Base-by-base conservation (phyloP, 177 flowering plant species). In the Tripterygium wilfordii region DNA sequence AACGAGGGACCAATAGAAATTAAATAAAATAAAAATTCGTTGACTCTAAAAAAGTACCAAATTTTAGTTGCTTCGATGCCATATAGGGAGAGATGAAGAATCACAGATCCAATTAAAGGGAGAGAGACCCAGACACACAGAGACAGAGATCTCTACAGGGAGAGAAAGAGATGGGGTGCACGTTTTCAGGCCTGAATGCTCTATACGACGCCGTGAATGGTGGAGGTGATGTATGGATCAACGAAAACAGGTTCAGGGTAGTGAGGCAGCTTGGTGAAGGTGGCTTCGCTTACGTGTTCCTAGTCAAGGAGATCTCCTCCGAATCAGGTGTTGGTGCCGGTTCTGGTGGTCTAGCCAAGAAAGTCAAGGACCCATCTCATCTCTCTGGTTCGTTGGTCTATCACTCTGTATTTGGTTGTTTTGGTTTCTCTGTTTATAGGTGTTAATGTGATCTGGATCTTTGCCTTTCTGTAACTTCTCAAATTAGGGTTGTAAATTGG, bases 171-270 rank as follows among this genome's bases (percentile, higher is more conserved):
- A 83, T 92, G 99, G 99, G 97, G 10, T 89, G 99, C 74, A 60
- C 96, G 31, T 80, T 89, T 54, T 92, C 99, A 1, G 99, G 99
- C n/a, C 60, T 92, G 75, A 89, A 89, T 58, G 94, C 96, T 12
- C 63, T 92, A 7, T 92, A 86, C 72, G 99, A 89, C 63, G 77
- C 80, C 47, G 95, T 79, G 8, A 84, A 79, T 56, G 88, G 88
- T 0, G 94, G 83, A 13, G 96, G 87, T 10, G 97, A 92, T 56
- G 99, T 92, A 25, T 92, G 99, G 99, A 92, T 92, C 84, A 89
- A 89, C 50, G 96, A 89, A 67, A 92, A 84, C 62, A 68, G 97
- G 42, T 92, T 80, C 75, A 79, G 78, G 75, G 70, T 92, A 61
- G 37, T 89, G 36, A 71, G 84, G 69, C 99, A 84, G 75, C 85